Percentiles rank a stretch among this genome's conserved stretches.
phyloP scores from a whole-genome alignment of 2,329 filamentous ascomycete genomes.

The Capronia coronata region DNA sequence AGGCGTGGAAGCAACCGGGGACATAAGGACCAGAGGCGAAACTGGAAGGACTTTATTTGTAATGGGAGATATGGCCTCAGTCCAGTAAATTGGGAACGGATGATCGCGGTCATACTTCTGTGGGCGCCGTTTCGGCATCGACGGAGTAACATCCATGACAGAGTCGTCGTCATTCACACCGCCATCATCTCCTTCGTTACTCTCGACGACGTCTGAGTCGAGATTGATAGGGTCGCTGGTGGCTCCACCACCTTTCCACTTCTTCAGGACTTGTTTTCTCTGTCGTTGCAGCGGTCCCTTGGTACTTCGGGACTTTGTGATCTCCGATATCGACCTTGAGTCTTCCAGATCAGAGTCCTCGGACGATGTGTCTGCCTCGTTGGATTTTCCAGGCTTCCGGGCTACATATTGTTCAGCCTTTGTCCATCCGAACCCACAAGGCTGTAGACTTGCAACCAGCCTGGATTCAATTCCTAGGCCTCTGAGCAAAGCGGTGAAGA shows the following conservation, averaged over 20 bases:
- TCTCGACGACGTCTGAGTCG: conserved; percentile 39
- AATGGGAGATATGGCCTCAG: conserved; percentile 75
- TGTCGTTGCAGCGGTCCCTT: conserved; percentile 15
- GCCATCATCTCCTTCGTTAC: conserved; percentile 35
- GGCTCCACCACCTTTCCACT: conserved; percentile 25
- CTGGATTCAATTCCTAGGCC: conserved; percentile 75
- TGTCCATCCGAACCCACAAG: conserved; percentile 83
- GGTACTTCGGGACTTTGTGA: conserved; percentile 5
- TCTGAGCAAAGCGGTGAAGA: conserved; percentile 80
- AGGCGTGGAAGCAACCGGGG: conserved; percentile 61
- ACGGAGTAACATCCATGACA: conserved; percentile 50
- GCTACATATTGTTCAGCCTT: conserved; percentile 61
- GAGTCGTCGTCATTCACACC: conserved; percentile 47
- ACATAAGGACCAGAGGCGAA: conserved; percentile 63
- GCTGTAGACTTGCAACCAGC: conserved; percentile 77
- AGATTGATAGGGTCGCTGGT: conserved; percentile 39
- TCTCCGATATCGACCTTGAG: conserved; percentile 17
- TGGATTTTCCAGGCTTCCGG: conserved; percentile 10
- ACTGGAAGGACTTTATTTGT: conserved; percentile 74
- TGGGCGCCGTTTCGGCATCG: conserved; percentile 38
- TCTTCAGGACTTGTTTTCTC: conserved; percentile 25
- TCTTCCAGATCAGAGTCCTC: conserved; percentile 17
- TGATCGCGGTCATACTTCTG: conserved; percentile 65
- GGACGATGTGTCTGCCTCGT: conserved; percentile 12
- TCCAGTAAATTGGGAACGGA: conserved; percentile 85